These are phyloP conservation scores for Ambrosia hybrid DNA, from an alignment of 140 eudicot species.

Conservation along the genomic window DNA sequence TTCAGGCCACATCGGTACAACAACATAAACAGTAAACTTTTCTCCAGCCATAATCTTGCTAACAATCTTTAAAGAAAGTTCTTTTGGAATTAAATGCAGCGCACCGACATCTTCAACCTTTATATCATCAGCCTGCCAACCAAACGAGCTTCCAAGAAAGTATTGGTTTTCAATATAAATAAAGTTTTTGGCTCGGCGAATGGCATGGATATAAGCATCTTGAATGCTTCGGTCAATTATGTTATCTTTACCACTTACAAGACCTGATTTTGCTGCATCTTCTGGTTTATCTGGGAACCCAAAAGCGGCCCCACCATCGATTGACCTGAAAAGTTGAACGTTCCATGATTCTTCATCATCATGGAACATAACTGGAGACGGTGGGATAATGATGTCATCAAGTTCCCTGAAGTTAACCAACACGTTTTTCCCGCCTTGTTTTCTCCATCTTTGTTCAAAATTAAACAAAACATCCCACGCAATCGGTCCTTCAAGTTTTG, in stretches of 20 bases:
- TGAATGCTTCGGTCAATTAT: conserved; percentile 63
- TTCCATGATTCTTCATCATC: conserved; percentile 57
- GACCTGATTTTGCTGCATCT: conserved; percentile 58
- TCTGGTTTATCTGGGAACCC: conserved; percentile 54
- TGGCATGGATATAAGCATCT: conserved; percentile 63
- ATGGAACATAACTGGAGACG: conserved; percentile 36
- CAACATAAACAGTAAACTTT: conserved; percentile 56
- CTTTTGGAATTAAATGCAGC: conserved; percentile 63
- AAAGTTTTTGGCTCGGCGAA: conserved; percentile 55
- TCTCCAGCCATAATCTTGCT: conserved; percentile 69
- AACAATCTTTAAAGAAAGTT: conserved; percentile 59
- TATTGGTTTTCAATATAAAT: conserved; percentile 62
- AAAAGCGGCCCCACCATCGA: conserved; percentile 61
- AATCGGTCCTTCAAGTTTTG: conserved; percentile 35
- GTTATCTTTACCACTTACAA: conserved; percentile 60
- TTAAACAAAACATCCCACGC: conserved; percentile 51
- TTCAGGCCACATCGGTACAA: conserved; percentile 81
- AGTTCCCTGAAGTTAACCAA: conserved; percentile 39
- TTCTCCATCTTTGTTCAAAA: conserved; percentile 50
- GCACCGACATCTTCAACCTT: conserved; percentile 56
- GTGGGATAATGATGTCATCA: conserved; percentile 37
- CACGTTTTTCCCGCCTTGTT: conserved; percentile 49
- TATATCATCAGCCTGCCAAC: conserved; percentile 47
- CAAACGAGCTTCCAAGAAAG: conserved; percentile 61
- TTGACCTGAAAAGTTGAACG: conserved; percentile 58